These are phyloP conservation scores for Diplodia sapinea DNA, from an alignment of 2,329 filamentous ascomycete species.

Conservation along the genomic window DNA sequence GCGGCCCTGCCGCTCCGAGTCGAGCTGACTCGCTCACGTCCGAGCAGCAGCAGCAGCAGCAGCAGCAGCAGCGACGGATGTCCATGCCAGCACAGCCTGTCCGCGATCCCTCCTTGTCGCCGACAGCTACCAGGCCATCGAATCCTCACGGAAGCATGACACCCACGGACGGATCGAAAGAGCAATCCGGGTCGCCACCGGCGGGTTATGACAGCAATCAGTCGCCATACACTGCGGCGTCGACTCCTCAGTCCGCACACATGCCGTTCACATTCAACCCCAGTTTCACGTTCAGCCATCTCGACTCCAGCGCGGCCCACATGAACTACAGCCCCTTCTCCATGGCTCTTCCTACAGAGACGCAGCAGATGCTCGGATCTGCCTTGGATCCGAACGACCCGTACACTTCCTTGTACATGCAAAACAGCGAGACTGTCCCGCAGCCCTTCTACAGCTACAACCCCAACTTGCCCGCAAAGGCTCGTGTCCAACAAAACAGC, in stretches of 20 bases:
- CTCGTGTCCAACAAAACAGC: slow-evolving; percentile 25
- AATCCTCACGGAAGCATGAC: slow-evolving; percentile 32
- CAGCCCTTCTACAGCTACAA: slow-evolving; percentile 55
- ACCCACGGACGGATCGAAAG: slow-evolving; percentile 12
- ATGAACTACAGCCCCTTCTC: slow-evolving; percentile 53
- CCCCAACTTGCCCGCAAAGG: slow-evolving; percentile 48
- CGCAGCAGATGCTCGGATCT: slow-evolving; percentile 59
- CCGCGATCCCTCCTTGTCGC: slow-evolving; percentile 34
- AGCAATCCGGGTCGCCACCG: slow-evolving; percentile 7
- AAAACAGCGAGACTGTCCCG: slow-evolving; percentile 49
- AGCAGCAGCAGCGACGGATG: slow-evolving; percentile 45
- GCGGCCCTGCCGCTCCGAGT: slow-evolving; percentile 34
- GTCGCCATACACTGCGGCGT: background rate
- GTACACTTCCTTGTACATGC: slow-evolving; percentile 54
- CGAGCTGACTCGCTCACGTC: slow-evolving; percentile 36
- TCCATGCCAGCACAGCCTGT: slow-evolving; percentile 50
- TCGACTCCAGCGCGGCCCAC: slow-evolving; percentile 39
- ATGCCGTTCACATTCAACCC: slow-evolving; percentile 34
- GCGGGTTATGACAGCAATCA: background rate
- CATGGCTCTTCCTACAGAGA: slow-evolving; percentile 57
- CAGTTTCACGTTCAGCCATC: slow-evolving; percentile 37
- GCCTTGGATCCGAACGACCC: slow-evolving; percentile 54
- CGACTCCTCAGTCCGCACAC: slow-evolving; percentile 33
- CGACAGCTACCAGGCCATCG: slow-evolving; percentile 32
- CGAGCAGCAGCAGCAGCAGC: slow-evolving; percentile 37